phyloP scores from a whole-genome alignment of 371 early-diverging fungal genomes.

The Batkoa obscura region DNA sequence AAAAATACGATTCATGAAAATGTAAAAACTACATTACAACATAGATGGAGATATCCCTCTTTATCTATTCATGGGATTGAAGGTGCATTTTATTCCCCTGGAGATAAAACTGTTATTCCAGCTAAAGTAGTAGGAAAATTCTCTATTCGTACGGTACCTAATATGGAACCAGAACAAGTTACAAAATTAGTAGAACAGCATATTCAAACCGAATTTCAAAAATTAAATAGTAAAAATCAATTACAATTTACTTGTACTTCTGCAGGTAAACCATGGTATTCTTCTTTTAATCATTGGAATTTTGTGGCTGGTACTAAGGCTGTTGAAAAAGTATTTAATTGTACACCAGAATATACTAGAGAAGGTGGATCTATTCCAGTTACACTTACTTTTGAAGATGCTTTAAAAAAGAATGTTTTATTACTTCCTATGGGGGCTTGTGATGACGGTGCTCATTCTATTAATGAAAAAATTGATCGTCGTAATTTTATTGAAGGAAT shows the following conservation, averaged over 20 bases:
- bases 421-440: slow-evolving; percentile 8
- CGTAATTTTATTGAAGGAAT: slow-evolving; percentile 86
- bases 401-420: slow-evolving; percentile 54
- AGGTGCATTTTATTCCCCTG: slow-evolving; percentile 85
- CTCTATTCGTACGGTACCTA: slow-evolving; percentile 83
- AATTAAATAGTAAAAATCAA: slow-evolving; percentile 72
- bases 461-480: slow-evolving; percentile 88
- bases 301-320: slow-evolving; percentile 82
- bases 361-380: slow-evolving; percentile 98
- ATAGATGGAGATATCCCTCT: slow-evolving; percentile 88
- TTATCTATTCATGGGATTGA: slow-evolving; percentile 92
- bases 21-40: slow-evolving; percentile 61
- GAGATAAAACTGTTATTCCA: slow-evolving; percentile 94
- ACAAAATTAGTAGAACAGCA: slow-evolving; percentile 50
- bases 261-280: slow-evolving; percentile 85
- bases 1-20: slow-evolving; percentile 52
- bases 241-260: slow-evolving; percentile 50
- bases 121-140: slow-evolving; percentile 91
- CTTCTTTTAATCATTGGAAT: slow-evolving; percentile 77
- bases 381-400: slow-evolving; percentile 91
- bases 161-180: slow-evolving; percentile 68
- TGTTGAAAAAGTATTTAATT: slow-evolving; percentile 68
- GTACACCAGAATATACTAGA: slow-evolving; percentile 86
- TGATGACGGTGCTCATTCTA: slow-evolving; percentile 79
- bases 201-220: slow-evolving; percentile 60